Conservation (phyloP, 441 rosid genomes). For the Arabidopsis hybrid region DNA sequence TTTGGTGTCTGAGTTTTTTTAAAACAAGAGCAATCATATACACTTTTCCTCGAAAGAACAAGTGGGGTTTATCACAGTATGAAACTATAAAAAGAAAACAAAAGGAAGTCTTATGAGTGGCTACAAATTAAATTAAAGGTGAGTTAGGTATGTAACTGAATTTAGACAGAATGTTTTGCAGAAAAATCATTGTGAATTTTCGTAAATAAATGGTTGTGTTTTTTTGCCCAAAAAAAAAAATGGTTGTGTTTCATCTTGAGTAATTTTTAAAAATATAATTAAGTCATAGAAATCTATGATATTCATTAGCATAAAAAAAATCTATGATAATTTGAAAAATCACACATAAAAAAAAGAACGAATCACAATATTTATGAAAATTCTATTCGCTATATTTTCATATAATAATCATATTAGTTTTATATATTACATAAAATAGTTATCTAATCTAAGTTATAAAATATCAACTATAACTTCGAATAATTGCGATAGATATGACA, state of each 20-base stretch:
- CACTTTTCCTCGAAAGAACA: conserved; percentile 22
- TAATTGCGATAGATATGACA: no score
- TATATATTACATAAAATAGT: neutral
- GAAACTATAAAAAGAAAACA: neutral
- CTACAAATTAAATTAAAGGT: neutral
- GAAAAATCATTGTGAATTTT: neutral
- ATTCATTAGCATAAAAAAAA: neutral
- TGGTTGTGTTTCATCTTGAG: neutral
- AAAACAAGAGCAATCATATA: conserved; percentile 31
- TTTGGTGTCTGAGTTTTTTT: conserved; percentile 24
- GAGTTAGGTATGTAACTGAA: neutral
- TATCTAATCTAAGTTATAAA: neutral
- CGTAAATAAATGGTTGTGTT: no score
- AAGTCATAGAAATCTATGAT: no score
- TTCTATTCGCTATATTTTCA: neutral
- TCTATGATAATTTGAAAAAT: neutral
- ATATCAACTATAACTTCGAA: neutral
- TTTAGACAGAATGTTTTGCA: neutral
- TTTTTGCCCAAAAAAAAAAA: no score
- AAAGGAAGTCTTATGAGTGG: neutral
- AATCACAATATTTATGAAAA: neutral
- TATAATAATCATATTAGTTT: neutral
- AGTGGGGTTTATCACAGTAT: conserved; percentile 31
- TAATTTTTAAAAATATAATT: neutral
- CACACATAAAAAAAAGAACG: neutral